Evolutionary conservation across 1,139 yeast genomes (phyloP), one percentile per base, ranked within the genome.

Genomic region (Suhomyces terraborum): DNA sequence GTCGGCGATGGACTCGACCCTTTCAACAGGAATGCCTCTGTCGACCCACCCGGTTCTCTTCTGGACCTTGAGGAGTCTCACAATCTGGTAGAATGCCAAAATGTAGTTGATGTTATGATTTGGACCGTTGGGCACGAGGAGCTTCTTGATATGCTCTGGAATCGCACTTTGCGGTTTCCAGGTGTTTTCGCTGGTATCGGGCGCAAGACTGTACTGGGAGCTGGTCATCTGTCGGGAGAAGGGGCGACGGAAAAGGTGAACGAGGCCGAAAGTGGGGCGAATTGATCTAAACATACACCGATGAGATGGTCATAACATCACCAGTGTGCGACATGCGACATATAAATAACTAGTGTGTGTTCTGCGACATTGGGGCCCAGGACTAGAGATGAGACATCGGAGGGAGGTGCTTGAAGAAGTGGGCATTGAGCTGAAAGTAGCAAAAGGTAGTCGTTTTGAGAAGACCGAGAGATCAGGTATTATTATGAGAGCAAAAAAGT

Each of bases 31-130:
- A 24, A 93, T 74, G 10, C 79, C 80, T 55, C 80, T 80, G 55
- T 89, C 91, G 21, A 93, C 63, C 98, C 98, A 93, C 2, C 98
- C 98, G 0, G 98, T 91, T 58, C 98, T 78, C 52, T 77, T 82
- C 53, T 88, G 95, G 6, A 82, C 71, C 64, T 93, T 93, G 54
- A 93, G 73, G 27, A 80, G 74, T 41, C 87, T 77, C 1, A 89
- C 77, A 37, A 91, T 80, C 56, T 88, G 88, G 49, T 88, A 75
- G 57, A 93, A 89, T 21, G 85, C 84, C 45, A 82, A 66, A 37
- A 83, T 76, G 58, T 76, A 79, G 59, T 79, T 77, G 43, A 67
- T 55, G 5, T 59, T 58, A 23, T 56, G 48, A 20, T 49, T 46
- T 4, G 53, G 46, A 3, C 51, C 47, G 9, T 40, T 38, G 17